These are phyloP conservation scores for Colletotrichum somersetense DNA, from an alignment of 2,329 filamentous ascomycete species.

Conservation along the genomic window DNA sequence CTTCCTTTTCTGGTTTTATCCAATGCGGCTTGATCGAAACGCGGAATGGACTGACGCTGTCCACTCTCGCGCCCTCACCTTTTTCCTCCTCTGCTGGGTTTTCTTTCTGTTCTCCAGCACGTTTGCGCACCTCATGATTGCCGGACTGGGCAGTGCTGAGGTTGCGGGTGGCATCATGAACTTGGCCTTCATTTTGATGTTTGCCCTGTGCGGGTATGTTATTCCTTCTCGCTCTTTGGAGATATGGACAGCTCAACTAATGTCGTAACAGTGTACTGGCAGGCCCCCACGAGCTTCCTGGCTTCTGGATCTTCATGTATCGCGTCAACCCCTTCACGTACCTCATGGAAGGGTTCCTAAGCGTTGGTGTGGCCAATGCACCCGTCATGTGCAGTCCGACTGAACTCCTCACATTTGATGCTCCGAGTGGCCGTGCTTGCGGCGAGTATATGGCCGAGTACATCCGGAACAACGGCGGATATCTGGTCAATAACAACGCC, in stretches of 20 bases:
- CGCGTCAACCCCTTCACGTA: slow-evolving; percentile 77
- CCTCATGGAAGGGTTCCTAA: slow-evolving; percentile 71
- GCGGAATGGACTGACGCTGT: slow-evolving; percentile 63
- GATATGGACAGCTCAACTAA: not conserved
- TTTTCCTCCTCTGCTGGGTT: slow-evolving; percentile 72
- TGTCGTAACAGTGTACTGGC: slow-evolving; percentile 67
- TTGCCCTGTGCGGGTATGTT: slow-evolving; percentile 64
- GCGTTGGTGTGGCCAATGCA: slow-evolving; percentile 43
- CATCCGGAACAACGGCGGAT: slow-evolving; percentile 59
- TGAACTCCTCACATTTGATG: slow-evolving; percentile 66
- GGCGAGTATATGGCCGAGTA: slow-evolving; percentile 62
- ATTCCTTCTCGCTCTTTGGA: too few relatives aligned
- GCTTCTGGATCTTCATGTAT: slow-evolving; percentile 82
- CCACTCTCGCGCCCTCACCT: slow-evolving; percentile 65
- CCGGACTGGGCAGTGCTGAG: slow-evolving; percentile 73
- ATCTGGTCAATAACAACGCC: slow-evolving; percentile 58
- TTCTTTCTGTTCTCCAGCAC: slow-evolving; percentile 77
- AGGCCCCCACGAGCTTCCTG: slow-evolving; percentile 66
- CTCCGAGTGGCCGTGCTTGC: slow-evolving; percentile 62
- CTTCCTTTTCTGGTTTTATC: slow-evolving; percentile 77
- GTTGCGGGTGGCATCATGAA: slow-evolving; percentile 65
- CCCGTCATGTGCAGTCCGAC: slow-evolving; percentile 45
- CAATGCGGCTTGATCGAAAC: slow-evolving; percentile 72
- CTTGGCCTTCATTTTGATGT: slow-evolving; percentile 58
- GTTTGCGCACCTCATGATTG: slow-evolving; percentile 74